Evolutionary conservation across 371 early-diverging fungal genomes (phyloP).

Genomic region (Parasitella parasitica): DNA sequence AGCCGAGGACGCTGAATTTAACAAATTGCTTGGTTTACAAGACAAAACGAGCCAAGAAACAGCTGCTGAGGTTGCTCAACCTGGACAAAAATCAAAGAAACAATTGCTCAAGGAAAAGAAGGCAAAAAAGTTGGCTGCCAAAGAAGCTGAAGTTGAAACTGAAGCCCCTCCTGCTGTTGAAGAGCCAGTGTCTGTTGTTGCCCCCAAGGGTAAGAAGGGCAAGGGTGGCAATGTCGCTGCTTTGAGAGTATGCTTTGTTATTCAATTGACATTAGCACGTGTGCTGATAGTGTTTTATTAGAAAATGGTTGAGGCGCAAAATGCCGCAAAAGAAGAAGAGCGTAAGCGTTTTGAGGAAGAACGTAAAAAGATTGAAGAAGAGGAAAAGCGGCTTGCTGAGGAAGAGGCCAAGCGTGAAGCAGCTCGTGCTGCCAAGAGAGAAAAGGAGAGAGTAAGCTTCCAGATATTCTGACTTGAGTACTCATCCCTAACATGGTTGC

Average conservation of each 20-base stretch:
- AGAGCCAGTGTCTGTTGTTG: conserved; percentile 24
- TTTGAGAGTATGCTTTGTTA: conserved; percentile 41
- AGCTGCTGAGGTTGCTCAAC: conserved; percentile 6
- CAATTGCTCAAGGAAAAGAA: conserved; percentile 42
- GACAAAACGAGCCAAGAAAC: conserved; percentile 10
- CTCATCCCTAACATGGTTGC: neutral
- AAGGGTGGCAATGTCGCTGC: conserved; percentile 48
- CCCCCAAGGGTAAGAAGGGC: conserved; percentile 42
- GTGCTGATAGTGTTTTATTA: conserved; percentile 4
- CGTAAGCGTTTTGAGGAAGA: conserved; percentile 40
- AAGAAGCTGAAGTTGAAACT: conserved; percentile 25
- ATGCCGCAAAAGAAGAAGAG: conserved; percentile 54
- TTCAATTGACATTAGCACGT: neutral
- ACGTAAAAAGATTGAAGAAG: conserved; percentile 43
- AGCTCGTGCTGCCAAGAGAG: conserved; percentile 44
- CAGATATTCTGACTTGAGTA: no score
- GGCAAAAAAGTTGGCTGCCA: conserved; percentile 34
- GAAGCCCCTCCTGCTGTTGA: conserved; percentile 30
- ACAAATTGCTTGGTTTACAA: conserved; percentile 32
- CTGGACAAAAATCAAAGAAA: conserved; percentile 29
- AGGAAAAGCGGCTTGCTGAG: conserved; percentile 38
- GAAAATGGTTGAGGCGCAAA: conserved; percentile 55
- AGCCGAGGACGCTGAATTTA: conserved; percentile 40
- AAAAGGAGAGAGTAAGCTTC: conserved; percentile 33
- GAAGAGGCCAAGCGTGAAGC: conserved; percentile 52